Percentiles rank a stretch among this genome's conserved stretches.
phyloP scores from a whole-genome alignment of 2,329 filamentous ascomycete species.

The Sporothrix luriei region DNA sequence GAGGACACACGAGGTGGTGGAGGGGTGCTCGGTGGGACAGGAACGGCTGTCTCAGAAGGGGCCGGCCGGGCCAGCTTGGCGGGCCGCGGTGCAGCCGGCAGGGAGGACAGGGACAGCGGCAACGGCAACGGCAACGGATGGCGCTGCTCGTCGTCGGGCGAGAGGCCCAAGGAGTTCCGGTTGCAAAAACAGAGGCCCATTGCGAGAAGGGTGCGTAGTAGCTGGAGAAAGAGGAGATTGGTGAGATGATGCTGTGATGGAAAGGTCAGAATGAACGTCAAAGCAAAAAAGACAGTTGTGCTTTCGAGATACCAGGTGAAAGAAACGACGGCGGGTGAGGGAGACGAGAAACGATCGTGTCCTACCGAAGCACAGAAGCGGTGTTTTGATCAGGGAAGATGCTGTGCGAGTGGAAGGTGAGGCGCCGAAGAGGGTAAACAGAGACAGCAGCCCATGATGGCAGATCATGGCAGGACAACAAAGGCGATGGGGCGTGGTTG shows the following conservation, averaged over 20 bases:
- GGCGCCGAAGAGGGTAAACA: constrained; percentile 22
- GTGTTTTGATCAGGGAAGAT: neutral
- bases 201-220: neutral
- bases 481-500: neutral
- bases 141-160: constrained; percentile 10
- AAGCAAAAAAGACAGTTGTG: neutral
- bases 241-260: neutral
- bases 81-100: constrained; percentile 27
- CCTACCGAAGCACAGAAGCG: constrained; percentile 10
- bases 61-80: constrained; percentile 7
- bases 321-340: neutral
- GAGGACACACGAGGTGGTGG: neutral
- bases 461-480: constrained; percentile 21
- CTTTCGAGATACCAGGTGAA: neutral
- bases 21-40: constrained; percentile 3
- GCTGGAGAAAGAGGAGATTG: neutral
- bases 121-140: constrained; percentile 27
- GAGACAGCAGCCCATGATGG: constrained; percentile 13
- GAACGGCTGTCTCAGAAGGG: neutral
- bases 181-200: constrained; percentile 37
- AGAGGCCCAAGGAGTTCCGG: constrained; percentile 19
- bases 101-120: neutral
- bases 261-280: neutral
- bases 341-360: constrained; percentile 1
- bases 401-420: constrained; percentile 9